Conservation (phyloP, 441 rosid genomes). For the Populus hybrid region DNA sequence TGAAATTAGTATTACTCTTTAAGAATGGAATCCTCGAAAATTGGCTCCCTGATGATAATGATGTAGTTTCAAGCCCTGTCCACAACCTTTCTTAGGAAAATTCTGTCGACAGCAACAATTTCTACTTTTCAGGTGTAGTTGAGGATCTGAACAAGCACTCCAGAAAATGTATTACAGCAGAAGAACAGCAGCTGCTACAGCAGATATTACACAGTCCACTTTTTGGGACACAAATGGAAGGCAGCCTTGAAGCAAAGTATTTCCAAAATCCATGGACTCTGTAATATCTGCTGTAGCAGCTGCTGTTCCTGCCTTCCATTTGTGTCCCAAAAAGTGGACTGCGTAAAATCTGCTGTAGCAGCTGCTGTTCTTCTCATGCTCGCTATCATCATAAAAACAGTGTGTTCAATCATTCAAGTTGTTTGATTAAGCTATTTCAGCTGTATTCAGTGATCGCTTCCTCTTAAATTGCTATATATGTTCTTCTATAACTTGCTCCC, state of each 20-base stretch:
- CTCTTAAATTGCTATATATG: too few species aligned
- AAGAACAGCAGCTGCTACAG: too few species aligned
- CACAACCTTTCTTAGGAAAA: constrained; percentile 19
- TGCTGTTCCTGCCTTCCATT: neutral
- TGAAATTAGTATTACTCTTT: constrained; percentile 4
- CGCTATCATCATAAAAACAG: constrained; percentile 14
- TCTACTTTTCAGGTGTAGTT: constrained; percentile 20
- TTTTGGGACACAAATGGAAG: constrained; percentile 17
- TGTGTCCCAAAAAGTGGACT: neutral
- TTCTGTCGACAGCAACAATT: constrained; percentile 12
- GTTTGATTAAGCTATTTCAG: neutral
- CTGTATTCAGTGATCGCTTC: too few species aligned
- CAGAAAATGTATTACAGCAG: neutral
- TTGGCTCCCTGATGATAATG: neutral
- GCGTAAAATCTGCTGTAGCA: constrained; percentile 7
- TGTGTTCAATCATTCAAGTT: constrained; percentile 11
- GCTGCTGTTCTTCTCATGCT: constrained; percentile 13
- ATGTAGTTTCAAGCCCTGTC: neutral
- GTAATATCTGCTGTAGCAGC: constrained; percentile 16
- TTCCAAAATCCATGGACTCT: constrained; percentile 17
- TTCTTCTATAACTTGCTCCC: too few species aligned
- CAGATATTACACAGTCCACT: too few species aligned
- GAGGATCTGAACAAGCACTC: constrained; percentile 10
- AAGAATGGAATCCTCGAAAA: neutral
- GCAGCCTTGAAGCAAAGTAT: constrained; percentile 13